phyloP scores from a whole-genome alignment of 2,329 filamentous ascomycete genomes.

The Tolypocladium pustulatum region DNA sequence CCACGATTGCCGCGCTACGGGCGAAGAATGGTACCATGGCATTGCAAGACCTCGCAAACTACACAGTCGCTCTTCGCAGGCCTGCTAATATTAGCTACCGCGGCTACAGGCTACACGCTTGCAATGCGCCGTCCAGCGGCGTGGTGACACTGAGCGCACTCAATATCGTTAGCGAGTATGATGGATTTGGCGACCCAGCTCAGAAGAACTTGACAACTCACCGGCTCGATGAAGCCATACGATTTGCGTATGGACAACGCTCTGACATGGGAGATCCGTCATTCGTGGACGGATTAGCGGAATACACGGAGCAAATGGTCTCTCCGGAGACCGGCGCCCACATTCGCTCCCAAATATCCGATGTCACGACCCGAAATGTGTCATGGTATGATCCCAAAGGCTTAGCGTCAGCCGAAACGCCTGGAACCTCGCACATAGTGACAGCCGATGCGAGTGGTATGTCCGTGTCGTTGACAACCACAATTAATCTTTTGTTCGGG shows the following conservation, averaged over 20 bases:
- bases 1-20: slow-evolving; percentile 56
- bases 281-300: slow-evolving; percentile 51
- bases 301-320: slow-evolving; percentile 54
- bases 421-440: slow-evolving; percentile 58
- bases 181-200: slow-evolving; percentile 46
- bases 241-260: slow-evolving; percentile 70
- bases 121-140: slow-evolving; percentile 64
- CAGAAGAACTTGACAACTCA: slow-evolving; percentile 57
- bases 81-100: slow-evolving; percentile 54
- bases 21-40: slow-evolving; percentile 67
- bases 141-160: slow-evolving; percentile 60
- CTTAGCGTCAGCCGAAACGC: slow-evolving; percentile 44
- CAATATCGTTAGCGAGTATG: slow-evolving; percentile 66
- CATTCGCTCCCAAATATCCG: slow-evolving; percentile 34
- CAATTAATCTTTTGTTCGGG: slow-evolving; percentile 72
- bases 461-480: slow-evolving; percentile 68
- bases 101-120: slow-evolving; percentile 57
- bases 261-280: slow-evolving; percentile 65
- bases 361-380: slow-evolving; percentile 25
- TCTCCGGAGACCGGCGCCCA: slow-evolving; percentile 48
- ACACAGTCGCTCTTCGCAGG: slow-evolving; percentile 54
- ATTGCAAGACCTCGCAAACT: slow-evolving; percentile 59
- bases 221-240: slow-evolving; percentile 70
- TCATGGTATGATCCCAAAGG: slow-evolving; percentile 34
- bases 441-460: slow-evolving; percentile 60